phyloP scores from a whole-genome alignment of 441 rosid species.

The Populus trichocarpa region DNA sequence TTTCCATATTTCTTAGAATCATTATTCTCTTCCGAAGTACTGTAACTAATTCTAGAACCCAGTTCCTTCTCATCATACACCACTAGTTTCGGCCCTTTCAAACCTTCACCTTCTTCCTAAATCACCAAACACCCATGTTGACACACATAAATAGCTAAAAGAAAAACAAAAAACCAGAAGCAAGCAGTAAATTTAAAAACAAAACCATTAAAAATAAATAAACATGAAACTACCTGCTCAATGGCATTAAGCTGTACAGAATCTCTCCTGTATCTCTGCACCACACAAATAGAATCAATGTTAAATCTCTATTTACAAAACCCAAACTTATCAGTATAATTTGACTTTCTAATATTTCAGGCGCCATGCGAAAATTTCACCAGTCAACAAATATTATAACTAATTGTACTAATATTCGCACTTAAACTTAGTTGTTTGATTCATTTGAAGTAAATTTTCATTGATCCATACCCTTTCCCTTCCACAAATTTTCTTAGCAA shows the following conservation, averaged over 20 bases:
- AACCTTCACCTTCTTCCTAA: constrained; percentile 60
- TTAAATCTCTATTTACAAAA: background rate
- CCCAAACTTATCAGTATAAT: background rate
- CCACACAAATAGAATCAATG: constrained; percentile 22
- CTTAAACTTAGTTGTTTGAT: background rate
- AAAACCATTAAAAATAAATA: background rate
- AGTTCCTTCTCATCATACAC: constrained; percentile 53
- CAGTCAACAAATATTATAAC: background rate
- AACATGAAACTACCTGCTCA: constrained; percentile 52
- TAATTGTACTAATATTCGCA: background rate
- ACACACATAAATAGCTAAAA: constrained; percentile 12
- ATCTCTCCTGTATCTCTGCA: constrained; percentile 58
- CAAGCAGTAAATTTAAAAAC: background rate
- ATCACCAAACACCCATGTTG: constrained; percentile 13
- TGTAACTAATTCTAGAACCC: constrained; percentile 35
- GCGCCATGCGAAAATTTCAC: background rate
- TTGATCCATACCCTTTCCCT: background rate
- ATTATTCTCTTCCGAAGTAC: constrained; percentile 21
- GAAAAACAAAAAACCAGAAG: background rate
- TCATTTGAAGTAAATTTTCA: background rate
- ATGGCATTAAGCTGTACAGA: constrained; percentile 47
- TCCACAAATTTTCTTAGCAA: constrained; percentile 9
- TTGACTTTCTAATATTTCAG: no score
- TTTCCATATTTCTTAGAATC: constrained; percentile 25
- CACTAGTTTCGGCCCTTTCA: constrained; percentile 69